Conservation (phyloP, 2,329 filamentous ascomycete species). For the Curvularia hawaiiensis region DNA sequence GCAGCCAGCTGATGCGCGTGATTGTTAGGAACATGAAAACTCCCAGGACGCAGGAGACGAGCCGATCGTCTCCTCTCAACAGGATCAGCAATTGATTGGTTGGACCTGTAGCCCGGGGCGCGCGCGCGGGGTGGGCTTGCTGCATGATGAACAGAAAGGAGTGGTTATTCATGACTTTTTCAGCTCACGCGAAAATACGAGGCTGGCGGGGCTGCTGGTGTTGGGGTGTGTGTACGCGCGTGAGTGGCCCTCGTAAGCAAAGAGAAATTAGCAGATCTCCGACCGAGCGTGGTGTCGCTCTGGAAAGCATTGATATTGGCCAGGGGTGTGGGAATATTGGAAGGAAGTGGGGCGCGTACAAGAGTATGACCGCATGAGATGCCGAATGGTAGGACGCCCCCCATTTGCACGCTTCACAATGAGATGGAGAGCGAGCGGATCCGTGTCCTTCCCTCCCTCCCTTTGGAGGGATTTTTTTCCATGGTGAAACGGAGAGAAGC, state of each 20-base stretch:
- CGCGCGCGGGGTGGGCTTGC: not conserved
- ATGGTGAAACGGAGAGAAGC: slow-evolving; percentile 3
- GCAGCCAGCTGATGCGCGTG: not conserved
- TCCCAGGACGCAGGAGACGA: slow-evolving; percentile 28
- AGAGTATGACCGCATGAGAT: slow-evolving; percentile 9
- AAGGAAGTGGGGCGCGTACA: slow-evolving; percentile 6
- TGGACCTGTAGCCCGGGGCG: not conserved
- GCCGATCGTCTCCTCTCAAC: slow-evolving; percentile 23
- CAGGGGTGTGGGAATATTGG: slow-evolving; percentile 5
- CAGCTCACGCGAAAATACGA: slow-evolving; percentile 12
- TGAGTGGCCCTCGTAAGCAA: slow-evolving; percentile 4
- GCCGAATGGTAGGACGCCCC: not conserved
- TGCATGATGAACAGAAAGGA: slow-evolving; percentile 8
- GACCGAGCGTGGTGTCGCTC: not conserved
- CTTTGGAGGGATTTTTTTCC: not conserved
- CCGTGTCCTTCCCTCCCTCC: not conserved
- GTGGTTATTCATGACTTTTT: slow-evolving; percentile 9
- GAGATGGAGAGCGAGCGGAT: not conserved
- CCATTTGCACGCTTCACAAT: slow-evolving; percentile 1
- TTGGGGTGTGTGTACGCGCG: too few relatives aligned
- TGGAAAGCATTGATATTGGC: not conserved
- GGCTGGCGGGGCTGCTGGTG: not conserved
- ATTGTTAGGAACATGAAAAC: slow-evolving; percentile 8
- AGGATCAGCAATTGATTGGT: slow-evolving; percentile 23
- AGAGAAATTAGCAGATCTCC: not conserved